These are phyloP conservation scores for Gracilaria gracilis DNA, from an alignment of 23 red algal species.

Conservation along the genomic window DNA sequence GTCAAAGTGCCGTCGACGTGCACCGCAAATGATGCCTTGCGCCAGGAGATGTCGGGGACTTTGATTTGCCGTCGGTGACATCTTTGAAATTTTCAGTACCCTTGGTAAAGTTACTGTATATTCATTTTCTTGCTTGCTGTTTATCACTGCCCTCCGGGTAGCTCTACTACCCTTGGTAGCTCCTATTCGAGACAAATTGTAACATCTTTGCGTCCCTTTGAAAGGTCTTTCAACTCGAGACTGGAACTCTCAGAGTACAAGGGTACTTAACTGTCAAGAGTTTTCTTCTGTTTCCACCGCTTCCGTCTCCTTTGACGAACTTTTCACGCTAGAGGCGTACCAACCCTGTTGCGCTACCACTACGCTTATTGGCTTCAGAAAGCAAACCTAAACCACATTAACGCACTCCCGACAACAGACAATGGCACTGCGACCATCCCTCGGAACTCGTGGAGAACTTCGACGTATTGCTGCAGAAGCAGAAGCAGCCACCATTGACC, in stretches of 20 bases:
- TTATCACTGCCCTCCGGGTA: too few relatives aligned
- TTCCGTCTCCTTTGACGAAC: not conserved
- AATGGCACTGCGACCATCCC: constrained; percentile 52
- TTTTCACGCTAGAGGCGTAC: not conserved
- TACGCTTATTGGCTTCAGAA: not conserved
- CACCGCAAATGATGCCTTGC: too few relatives aligned
- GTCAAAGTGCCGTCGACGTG: too few relatives aligned
- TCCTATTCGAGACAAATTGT: not conserved
- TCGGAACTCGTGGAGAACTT: constrained; percentile 76
- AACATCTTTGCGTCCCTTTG: not conserved
- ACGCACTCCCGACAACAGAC: not conserved
- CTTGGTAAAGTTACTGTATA: too few relatives aligned
- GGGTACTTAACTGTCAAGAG: not conserved
- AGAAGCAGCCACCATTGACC: constrained; percentile 56
- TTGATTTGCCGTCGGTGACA: too few relatives aligned
- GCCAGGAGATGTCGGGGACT: too few relatives aligned
- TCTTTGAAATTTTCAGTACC: too few relatives aligned
- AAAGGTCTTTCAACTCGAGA: not conserved
- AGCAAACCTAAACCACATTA: not conserved
- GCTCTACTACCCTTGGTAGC: too few relatives aligned
- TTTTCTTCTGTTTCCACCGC: not conserved
- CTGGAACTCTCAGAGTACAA: not conserved
- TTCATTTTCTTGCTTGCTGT: too few relatives aligned
- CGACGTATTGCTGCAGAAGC: constrained; percentile 69
- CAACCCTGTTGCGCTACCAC: not conserved